Percentiles rank a stretch among this genome's conserved stretches.
These are phyloP conservation scores for Xylaria bambusicola DNA, from an alignment of 495 filamentous ascomycete genomes.

Conservation along the genomic window DNA sequence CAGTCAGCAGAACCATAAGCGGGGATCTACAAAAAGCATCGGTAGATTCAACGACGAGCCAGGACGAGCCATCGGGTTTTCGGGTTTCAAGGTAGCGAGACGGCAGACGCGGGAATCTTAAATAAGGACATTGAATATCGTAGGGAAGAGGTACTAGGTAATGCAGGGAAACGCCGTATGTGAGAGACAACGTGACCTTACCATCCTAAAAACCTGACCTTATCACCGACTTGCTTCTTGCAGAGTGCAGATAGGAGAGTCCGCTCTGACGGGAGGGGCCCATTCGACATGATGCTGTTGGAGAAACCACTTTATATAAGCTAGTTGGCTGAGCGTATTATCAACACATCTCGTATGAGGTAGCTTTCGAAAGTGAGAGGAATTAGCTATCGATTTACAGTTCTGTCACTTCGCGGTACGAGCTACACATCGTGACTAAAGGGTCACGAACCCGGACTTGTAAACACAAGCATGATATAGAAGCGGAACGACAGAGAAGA, in stretches of 20 bases:
- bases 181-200: conserved; percentile 46
- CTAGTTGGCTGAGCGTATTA: conserved; percentile 5
- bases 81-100: neutral
- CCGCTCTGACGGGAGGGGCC: conserved; percentile 65
- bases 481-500: too few relatives aligned
- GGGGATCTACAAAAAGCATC: neutral
- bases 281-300: conserved; percentile 48
- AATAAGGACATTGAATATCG: neutral
- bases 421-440: neutral
- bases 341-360: neutral
- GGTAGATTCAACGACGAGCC: conserved; percentile 11
- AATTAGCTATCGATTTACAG: neutral
- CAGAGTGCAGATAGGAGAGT: conserved; percentile 68
- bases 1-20: conserved; percentile 24
- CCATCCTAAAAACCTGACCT: conserved; percentile 93
- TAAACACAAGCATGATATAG: too few relatives aligned
- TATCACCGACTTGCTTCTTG: conserved; percentile 58
- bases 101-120: neutral
- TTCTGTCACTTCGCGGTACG: neutral
- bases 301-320: conserved; percentile 6
- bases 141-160: neutral
- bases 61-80: neutral
- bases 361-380: neutral
- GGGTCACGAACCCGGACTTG: too few relatives aligned
- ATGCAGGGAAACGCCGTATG: neutral